Percentiles rank a stretch among this genome's conserved stretches.
Conservation (phyloP, 768 basidiomycete species). For the Lactarius vividus region DNA sequence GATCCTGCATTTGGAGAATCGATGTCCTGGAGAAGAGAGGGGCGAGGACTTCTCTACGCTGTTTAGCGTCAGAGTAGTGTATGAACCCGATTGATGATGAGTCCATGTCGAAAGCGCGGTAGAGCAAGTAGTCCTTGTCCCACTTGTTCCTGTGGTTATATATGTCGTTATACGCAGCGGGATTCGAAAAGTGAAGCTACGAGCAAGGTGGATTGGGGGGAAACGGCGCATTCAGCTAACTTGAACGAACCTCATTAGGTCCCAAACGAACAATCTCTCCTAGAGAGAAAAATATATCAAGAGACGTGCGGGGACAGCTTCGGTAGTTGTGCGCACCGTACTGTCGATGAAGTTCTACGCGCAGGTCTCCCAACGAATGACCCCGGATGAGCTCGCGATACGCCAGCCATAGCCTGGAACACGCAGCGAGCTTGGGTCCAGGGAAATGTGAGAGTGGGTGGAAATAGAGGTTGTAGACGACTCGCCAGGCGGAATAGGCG, state of each 20-base stretch:
- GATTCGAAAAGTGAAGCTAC: not conserved
- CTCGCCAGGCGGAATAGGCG: not conserved
- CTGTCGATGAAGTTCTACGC: not conserved
- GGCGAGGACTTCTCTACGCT: not conserved
- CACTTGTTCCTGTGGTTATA: not conserved
- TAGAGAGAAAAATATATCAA: not conserved
- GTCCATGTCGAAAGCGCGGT: slow-evolving; percentile 10
- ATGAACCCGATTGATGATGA: not conserved
- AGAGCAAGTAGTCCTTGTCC: not conserved
- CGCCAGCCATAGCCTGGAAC: not conserved
- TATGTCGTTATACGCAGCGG: not conserved
- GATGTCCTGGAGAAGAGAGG: not conserved
- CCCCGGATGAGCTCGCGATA: not conserved
- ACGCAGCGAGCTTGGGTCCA: not conserved
- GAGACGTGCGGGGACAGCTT: not conserved
- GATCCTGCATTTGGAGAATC: slow-evolving; percentile 2
- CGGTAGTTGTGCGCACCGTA: not conserved
- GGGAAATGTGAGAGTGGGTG: not conserved
- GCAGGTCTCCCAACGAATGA: not conserved
- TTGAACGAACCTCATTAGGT: slow-evolving; percentile 2
- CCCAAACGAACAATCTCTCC: not conserved
- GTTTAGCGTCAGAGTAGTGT: not conserved
- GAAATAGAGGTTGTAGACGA: not conserved
- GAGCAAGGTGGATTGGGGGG: not conserved
- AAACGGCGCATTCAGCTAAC: not conserved